Conservation (phyloP, 176 grass and related monocot genomes). For the Musa schizocarpa region DNA sequence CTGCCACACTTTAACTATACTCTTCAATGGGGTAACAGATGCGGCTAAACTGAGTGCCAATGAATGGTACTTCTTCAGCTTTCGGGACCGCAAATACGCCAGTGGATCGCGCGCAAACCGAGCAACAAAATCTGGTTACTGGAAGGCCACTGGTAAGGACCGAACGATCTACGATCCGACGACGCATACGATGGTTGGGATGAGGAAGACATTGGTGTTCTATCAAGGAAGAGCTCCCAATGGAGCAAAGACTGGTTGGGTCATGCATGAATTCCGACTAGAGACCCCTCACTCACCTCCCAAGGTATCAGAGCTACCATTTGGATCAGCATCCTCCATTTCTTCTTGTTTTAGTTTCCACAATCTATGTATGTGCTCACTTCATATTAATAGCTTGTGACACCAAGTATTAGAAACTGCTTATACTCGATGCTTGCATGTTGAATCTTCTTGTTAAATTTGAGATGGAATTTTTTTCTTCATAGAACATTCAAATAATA, state of each 20-base stretch:
- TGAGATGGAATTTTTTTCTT: no score
- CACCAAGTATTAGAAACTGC: no score
- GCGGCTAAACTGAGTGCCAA: conserved; percentile 3
- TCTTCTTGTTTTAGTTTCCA: no score
- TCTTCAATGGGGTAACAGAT: not conserved
- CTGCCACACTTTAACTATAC: not conserved
- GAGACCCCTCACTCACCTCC: conserved; percentile 1
- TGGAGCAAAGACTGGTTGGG: not conserved
- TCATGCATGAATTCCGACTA: conserved; percentile 5
- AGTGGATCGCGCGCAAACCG: not conserved
- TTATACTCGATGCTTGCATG: no score
- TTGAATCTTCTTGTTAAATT: no score
- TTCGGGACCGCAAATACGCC: conserved; percentile 1
- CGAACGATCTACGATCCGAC: not conserved
- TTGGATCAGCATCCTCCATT: no score
- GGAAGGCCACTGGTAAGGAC: conserved; percentile 1
- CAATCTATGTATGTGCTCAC: no score
- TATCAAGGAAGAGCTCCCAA: conserved; percentile 2
- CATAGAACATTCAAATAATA: no score
- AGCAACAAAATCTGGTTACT: not conserved
- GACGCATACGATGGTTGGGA: not conserved
- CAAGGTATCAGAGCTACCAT: not conserved
- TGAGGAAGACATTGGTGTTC: conserved; percentile 11
- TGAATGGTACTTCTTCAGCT: conserved; percentile 11
- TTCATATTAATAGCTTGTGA: no score